Conservation (phyloP, 768 basidiomycete species). For the Sistotremastrum niveocremeum region DNA sequence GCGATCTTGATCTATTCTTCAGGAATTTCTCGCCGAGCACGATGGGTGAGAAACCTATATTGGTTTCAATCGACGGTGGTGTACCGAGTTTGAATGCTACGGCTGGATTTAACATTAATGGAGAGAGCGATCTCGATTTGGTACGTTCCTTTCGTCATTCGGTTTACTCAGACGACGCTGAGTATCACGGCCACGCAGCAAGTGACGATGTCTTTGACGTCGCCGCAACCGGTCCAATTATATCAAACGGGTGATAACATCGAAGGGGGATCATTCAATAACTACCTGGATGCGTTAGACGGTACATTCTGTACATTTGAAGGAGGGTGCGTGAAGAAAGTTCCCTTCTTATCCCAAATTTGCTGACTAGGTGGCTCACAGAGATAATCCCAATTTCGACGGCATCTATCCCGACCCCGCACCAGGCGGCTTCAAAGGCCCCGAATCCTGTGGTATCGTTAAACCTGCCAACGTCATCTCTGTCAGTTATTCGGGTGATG, state of each 20-base stretch:
- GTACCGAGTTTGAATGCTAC: background rate
- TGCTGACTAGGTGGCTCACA: too few species aligned
- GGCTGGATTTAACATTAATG: conserved; percentile 3
- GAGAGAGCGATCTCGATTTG: conserved; percentile 7
- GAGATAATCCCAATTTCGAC: conserved; percentile 2
- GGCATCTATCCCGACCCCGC: conserved; percentile 5
- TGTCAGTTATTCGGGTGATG: conserved; percentile 3
- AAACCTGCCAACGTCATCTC: conserved; percentile 19
- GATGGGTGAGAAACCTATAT: background rate
- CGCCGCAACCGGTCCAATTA: conserved; percentile 3
- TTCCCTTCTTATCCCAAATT: too few species aligned
- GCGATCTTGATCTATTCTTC: conserved; percentile 8
- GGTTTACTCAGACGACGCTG: background rate
- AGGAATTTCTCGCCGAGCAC: conserved; percentile 1
- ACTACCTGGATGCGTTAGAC: conserved; percentile 35
- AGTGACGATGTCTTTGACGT: background rate
- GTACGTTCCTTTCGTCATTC: background rate
- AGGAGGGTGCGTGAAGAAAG: conserved; percentile 12
- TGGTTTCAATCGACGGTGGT: conserved; percentile 5
- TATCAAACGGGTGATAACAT: conserved; percentile 8
- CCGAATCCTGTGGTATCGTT: conserved; percentile 24
- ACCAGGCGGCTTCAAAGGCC: conserved; percentile 13
- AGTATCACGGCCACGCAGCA: background rate
- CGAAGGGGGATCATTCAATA: conserved; percentile 23
- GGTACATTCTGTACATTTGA: conserved; percentile 29